These are phyloP conservation scores for Boletus insuetus DNA, from an alignment of 768 basidiomycete genomes.

Conservation along the genomic window DNA sequence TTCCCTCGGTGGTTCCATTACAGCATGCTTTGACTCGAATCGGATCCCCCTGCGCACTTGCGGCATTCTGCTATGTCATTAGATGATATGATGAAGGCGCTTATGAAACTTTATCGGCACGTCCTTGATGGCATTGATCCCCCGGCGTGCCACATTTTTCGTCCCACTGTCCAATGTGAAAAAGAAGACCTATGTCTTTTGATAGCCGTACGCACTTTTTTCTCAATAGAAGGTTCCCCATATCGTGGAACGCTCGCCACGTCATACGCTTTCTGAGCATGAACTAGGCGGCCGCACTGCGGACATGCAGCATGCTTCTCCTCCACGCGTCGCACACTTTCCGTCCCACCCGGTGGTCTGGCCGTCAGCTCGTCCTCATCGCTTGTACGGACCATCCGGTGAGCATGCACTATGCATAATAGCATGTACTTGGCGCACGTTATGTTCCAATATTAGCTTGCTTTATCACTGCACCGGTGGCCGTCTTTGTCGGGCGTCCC, in stretches of 20 bases:
- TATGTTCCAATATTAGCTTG: constrained; percentile 8
- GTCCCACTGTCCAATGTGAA: constrained; percentile 20
- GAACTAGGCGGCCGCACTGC: constrained; percentile 23
- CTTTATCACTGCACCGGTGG: not conserved
- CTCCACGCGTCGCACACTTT: not conserved
- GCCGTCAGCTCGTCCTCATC: not conserved
- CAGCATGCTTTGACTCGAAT: constrained; percentile 19
- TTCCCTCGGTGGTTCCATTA: constrained; percentile 19
- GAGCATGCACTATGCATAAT: not conserved
- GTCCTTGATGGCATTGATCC: constrained; percentile 28
- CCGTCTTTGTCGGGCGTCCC: constrained; percentile 3
- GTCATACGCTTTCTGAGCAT: constrained; percentile 12
- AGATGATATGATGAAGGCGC: constrained; percentile 20
- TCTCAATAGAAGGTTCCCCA: constrained; percentile 20
- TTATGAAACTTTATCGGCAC: constrained; percentile 30
- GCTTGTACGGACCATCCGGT: not conserved
- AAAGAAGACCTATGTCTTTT: constrained; percentile 25
- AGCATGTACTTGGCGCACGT: constrained; percentile 1
- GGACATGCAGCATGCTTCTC: constrained; percentile 17
- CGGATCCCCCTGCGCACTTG: constrained; percentile 12
- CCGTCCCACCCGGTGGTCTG: not conserved
- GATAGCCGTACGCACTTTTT: constrained; percentile 16
- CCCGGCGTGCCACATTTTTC: constrained; percentile 19
- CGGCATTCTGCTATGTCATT: constrained; percentile 20
- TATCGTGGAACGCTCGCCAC: constrained; percentile 21